Conservation (phyloP, 2,329 filamentous ascomycete genomes). For the Lecanicillium sp. region DNA sequence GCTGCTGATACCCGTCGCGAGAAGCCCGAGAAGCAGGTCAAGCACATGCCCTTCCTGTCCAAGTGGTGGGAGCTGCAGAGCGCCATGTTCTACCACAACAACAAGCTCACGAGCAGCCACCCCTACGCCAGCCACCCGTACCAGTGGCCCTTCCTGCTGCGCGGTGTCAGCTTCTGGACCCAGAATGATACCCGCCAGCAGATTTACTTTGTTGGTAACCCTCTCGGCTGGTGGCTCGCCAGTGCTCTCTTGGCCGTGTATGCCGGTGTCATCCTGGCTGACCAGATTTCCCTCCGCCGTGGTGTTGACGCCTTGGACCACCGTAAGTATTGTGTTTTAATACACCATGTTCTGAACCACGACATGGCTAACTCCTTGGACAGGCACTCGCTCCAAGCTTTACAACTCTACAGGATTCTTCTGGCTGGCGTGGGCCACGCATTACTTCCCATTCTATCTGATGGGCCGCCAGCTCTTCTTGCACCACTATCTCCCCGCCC, state of each 20-base stretch:
- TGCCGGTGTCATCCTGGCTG: slow-evolving; percentile 81
- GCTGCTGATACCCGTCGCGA: slow-evolving; percentile 64
- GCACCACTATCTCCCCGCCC: slow-evolving; percentile 93
- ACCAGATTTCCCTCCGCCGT: slow-evolving; percentile 87
- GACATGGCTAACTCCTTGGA: slow-evolving; percentile 1
- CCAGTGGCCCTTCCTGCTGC: slow-evolving; percentile 95
- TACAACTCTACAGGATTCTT: slow-evolving; percentile 99
- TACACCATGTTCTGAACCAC: not conserved
- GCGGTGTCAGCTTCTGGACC: slow-evolving; percentile 99
- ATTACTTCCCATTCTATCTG: slow-evolving; percentile 95
- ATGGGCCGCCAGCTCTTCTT: slow-evolving; percentile 98
- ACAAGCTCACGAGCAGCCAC: slow-evolving; percentile 91
- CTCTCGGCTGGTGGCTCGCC: slow-evolving; percentile 93
- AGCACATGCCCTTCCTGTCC: slow-evolving; percentile 75
- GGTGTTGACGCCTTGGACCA: slow-evolving; percentile 89
- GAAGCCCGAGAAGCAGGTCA: slow-evolving; percentile 72
- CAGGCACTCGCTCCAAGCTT: slow-evolving; percentile 81
- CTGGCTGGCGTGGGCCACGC: slow-evolving; percentile 94
- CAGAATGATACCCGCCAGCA: slow-evolving; percentile 90
- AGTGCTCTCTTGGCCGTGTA: slow-evolving; percentile 91
- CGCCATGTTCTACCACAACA: slow-evolving; percentile 99
- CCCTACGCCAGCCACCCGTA: slow-evolving; percentile 92
- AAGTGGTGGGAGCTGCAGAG: slow-evolving; percentile 97
- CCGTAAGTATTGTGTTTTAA: slow-evolving; percentile 60
- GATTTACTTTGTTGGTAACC: slow-evolving; percentile 98